These are phyloP conservation scores for Gastroboletus turbinatus DNA, from an alignment of 1,284 basidiomycete species.

Conservation along the genomic window DNA sequence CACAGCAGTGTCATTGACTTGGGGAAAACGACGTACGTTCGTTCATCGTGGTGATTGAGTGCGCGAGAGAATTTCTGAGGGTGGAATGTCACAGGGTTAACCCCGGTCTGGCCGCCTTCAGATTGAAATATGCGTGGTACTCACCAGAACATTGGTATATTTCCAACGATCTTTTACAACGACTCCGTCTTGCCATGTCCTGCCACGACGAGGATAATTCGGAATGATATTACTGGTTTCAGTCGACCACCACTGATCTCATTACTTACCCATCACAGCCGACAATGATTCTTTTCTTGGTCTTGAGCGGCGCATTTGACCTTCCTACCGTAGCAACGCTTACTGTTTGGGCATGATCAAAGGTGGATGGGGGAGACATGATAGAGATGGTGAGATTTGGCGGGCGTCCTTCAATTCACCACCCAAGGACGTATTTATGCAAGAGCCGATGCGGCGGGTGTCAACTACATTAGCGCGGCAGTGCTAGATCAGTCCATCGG, in stretches of 20 bases:
- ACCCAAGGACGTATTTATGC: conserved; percentile 20
- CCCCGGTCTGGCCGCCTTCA: not conserved
- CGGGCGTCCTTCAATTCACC: not conserved
- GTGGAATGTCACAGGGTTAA: conserved; percentile 35
- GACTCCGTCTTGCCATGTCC: conserved; percentile 46
- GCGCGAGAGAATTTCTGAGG: conserved; percentile 44
- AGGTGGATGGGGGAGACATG: conserved; percentile 16
- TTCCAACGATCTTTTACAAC: conserved; percentile 47
- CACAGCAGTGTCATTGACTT: not conserved
- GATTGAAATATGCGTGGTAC: conserved; percentile 18
- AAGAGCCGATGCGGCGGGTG: not conserved
- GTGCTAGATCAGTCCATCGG: not conserved
- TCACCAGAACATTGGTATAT: conserved; percentile 64
- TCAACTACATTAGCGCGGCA: not conserved
- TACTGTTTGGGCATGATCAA: not conserved
- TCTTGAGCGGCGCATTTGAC: conserved; percentile 10
- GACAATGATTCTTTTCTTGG: conserved; percentile 60
- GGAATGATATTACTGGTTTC: not conserved
- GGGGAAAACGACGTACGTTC: conserved; percentile 37
- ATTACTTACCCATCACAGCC: conserved; percentile 66
- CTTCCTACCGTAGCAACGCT: not conserved
- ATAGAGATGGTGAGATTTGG: not conserved
- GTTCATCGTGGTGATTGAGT: conserved; percentile 55
- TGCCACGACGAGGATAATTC: conserved; percentile 2
- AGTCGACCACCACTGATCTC: not conserved